A percentile compares a stretch with the other conserved stretches of the same genome.
Conservation (phyloP, 331 rosid genomes). For the Stylosanthes scabra region DNA sequence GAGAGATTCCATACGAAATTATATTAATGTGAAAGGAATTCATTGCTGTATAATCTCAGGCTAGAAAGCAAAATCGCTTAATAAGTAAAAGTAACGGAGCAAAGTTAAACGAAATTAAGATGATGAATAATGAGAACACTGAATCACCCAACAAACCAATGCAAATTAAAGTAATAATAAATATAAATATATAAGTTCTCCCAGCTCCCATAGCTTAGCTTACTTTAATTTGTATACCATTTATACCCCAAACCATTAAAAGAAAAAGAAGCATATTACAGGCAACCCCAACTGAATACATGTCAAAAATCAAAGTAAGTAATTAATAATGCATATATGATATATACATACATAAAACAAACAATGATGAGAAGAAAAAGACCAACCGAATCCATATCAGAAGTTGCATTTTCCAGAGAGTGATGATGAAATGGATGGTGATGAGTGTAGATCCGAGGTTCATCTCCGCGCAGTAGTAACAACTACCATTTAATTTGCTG, state of each 20-base stretch:
- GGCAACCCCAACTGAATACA: too few species aligned
- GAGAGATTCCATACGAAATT: too few species aligned
- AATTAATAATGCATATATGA: slow-evolving; percentile 38
- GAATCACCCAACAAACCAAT: slow-evolving; percentile 29
- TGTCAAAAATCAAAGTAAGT: too few species aligned
- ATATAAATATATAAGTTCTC: slow-evolving; percentile 25
- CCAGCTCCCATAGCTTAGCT: too few species aligned
- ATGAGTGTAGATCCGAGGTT: slow-evolving; percentile 62
- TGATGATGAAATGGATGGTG: not conserved
- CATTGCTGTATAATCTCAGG: too few species aligned
- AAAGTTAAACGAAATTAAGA: not conserved
- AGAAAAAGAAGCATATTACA: too few species aligned
- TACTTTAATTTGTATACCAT: slow-evolving; percentile 43
- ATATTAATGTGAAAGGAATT: too few species aligned
- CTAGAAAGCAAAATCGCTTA: not conserved
- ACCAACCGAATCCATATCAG: slow-evolving; percentile 50
- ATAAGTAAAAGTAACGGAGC: not conserved
- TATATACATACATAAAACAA: slow-evolving; percentile 33
- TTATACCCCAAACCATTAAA: too few species aligned
- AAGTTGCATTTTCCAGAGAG: too few species aligned
- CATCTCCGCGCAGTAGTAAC: slow-evolving; percentile 87
- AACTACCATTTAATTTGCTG: too few species aligned
- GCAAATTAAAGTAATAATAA: slow-evolving; percentile 37
- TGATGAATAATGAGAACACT: slow-evolving; percentile 15
- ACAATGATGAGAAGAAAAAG: not conserved